Evolutionary conservation across 768 basidiomycete genomes (phyloP), one percentile per base, ranked within the genome.

Genomic region (Lepiota venenata): DNA sequence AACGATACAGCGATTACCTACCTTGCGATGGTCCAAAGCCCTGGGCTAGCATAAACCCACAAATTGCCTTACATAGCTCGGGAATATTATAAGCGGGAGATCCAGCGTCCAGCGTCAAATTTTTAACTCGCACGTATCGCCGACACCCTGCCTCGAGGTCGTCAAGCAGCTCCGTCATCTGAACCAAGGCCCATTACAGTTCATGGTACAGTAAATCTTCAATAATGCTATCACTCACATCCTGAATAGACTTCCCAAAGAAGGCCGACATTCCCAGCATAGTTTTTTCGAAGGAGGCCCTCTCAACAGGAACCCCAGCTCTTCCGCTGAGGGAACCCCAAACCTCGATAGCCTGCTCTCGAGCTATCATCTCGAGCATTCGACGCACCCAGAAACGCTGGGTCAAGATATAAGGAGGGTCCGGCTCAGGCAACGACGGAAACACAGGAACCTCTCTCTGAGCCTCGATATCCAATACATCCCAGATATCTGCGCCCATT

Each of bases 401-500:
- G 6, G 80, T 74, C 20, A 78, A 52, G 41, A 52, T 36, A 46
- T 53, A 47, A 16, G 47, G 36, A 15, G 52, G 40, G 10, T 43
- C 47, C 16, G n/a, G 11, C 8, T 20, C 22, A 14, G 35, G n/a
- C 39, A 50, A n/a, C 48, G 29, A 2, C 46, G 48, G 42, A 18
- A 47, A n/a, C 4, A 16, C 45, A 22, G 40, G 22, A 18, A 36
- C 36, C 45, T 51, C 38, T 38, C 25, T 38, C 35, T 32, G 32
- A 8, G 21, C 32, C 39, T 42, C 45, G 12, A 71, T 58, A 16
- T 76, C 70, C 50, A 85, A 61, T 15, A 64, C 75, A 60, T 84
- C 79, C 81, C 81, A 85, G 37, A 77, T 73, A 56, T 85, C 85
- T 56, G 80, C 74, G 10, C 72, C 72, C 58, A 76, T 65, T 38